phyloP scores from a whole-genome alignment of 108 stramenopile species.

The Pseudonitzschia pungens region DNA sequence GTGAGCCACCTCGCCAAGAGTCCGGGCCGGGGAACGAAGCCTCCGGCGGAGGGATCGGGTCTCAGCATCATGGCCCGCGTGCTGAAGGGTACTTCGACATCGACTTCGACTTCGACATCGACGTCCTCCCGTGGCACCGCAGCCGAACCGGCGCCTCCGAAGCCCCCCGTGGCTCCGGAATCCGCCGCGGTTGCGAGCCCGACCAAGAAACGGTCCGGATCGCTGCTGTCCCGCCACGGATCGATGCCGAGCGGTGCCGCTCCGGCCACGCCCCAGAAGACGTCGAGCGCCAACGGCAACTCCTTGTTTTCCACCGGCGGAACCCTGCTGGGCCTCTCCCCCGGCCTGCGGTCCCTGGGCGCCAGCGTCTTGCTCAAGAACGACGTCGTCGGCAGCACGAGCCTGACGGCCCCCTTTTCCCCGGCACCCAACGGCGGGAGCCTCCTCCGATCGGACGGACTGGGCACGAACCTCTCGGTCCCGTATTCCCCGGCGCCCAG shows the following conservation, averaged over 20 bases:
- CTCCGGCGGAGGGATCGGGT: slow-evolving; percentile 3
- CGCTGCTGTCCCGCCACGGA: neutral
- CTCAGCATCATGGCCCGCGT: slow-evolving; percentile 7
- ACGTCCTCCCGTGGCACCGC: neutral
- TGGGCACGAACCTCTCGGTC: neutral
- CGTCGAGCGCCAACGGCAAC: neutral
- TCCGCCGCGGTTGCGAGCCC: neutral
- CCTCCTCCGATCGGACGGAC: neutral
- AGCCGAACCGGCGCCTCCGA: neutral
- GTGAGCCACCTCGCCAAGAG: slow-evolving; percentile 29
- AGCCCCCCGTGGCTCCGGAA: neutral
- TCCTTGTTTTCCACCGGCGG: slow-evolving; percentile 33
- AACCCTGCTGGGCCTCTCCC: slow-evolving; percentile 37
- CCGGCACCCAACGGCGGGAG: slow-evolving; percentile 14
- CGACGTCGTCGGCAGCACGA: slow-evolving; percentile 14
- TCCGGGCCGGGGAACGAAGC: slow-evolving; percentile 11
- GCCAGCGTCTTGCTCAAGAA: slow-evolving; percentile 9
- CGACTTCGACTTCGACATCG: neutral
- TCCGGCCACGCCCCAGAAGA: neutral
- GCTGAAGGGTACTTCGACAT: neutral
- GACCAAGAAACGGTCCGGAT: neutral
- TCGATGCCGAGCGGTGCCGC: neutral
- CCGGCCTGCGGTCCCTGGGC: slow-evolving; percentile 33
- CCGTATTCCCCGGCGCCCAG: slow-evolving; percentile 24
- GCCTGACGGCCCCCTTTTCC: slow-evolving; percentile 24